Evolutionary conservation across 225 moss, liverwort and hornwort species (phyloP).

Genomic region (Lunularia cruciata): DNA sequence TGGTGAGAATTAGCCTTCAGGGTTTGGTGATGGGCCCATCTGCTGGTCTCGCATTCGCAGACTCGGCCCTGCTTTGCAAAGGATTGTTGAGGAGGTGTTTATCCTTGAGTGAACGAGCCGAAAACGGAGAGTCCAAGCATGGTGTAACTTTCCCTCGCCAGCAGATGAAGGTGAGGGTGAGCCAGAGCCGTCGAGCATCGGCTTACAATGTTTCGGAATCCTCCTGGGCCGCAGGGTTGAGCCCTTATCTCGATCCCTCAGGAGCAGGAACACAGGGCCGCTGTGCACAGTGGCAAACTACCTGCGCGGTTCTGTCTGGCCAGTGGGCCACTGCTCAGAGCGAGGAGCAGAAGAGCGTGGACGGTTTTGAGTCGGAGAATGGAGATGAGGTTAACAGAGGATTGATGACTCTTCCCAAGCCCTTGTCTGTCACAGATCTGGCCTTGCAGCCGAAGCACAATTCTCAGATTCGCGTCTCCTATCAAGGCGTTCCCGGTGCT

Average conservation of each 20-base stretch:
- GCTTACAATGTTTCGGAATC: conserved; percentile 17
- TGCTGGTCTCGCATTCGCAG: conserved; percentile 16
- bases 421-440: conserved; percentile 68
- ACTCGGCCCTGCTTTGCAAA: conserved; percentile 2
- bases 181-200: not conserved
- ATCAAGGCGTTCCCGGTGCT: conserved; percentile 82
- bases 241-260: not conserved
- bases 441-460: conserved; percentile 68
- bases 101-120: not conserved
- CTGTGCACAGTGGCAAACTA: conserved; percentile 23
- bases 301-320: conserved; percentile 36
- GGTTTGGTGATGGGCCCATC: not conserved
- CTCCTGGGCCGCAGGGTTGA: not conserved
- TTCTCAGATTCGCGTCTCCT: conserved; percentile 66
- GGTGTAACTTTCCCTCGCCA: not conserved
- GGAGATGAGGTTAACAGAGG: not conserved
- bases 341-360: conserved; percentile 36
- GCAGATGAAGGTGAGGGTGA: not conserved
- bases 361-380: conserved; percentile 27
- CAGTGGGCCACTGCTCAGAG: conserved; percentile 48
- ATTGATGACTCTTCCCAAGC: conserved; percentile 52
- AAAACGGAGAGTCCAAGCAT: not conserved
- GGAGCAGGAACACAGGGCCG: not conserved
- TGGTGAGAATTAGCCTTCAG: no score
- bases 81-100: not conserved